phyloP scores from a whole-genome alignment of 768 basidiomycete genomes.

The Hypholoma fasciculare region DNA sequence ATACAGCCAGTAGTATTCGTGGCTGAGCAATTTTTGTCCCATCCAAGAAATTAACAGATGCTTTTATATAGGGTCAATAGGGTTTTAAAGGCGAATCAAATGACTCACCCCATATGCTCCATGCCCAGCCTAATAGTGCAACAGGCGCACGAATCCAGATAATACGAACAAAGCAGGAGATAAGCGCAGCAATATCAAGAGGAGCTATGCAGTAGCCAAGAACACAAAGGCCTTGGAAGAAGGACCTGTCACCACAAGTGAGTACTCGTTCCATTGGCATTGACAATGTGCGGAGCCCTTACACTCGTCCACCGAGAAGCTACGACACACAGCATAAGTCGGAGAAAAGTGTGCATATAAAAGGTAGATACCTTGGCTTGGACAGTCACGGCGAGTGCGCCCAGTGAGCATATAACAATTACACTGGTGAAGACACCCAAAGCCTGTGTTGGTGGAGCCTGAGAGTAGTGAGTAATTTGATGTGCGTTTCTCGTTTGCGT shows the following conservation, averaged over 20 bases:
- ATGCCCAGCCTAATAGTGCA: constrained; percentile 85
- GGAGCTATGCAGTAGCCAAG: constrained; percentile 96
- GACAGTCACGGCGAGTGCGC: constrained; percentile 89
- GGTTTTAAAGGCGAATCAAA: not conserved
- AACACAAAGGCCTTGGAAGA: constrained; percentile 95
- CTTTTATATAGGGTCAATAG: constrained; percentile 35
- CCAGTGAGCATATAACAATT: constrained; percentile 89
- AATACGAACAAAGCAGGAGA: constrained; percentile 80
- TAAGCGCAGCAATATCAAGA: constrained; percentile 84
- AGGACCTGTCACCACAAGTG: constrained; percentile 54
- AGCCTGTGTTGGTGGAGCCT: constrained; percentile 85
- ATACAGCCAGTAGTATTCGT: constrained; percentile 89
- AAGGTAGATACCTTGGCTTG: constrained; percentile 77
- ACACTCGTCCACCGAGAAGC: constrained; percentile 86
- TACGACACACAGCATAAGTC: constrained; percentile 23
- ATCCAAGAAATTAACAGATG: constrained; percentile 93
- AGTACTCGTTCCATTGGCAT: not conserved
- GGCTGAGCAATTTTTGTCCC: constrained; percentile 93
- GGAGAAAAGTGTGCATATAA: not conserved
- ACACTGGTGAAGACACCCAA: constrained; percentile 92
- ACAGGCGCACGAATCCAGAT: constrained; percentile 89
- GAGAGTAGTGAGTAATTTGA: not conserved
- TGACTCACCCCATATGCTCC: constrained; percentile 93
- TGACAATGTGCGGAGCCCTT: constrained; percentile 22
- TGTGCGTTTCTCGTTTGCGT: not conserved